A percentile compares a stretch with the other conserved stretches of the same genome.
Conservation (phyloP, 2,329 filamentous ascomycete genomes). For the Talaromyces atroroseus region DNA sequence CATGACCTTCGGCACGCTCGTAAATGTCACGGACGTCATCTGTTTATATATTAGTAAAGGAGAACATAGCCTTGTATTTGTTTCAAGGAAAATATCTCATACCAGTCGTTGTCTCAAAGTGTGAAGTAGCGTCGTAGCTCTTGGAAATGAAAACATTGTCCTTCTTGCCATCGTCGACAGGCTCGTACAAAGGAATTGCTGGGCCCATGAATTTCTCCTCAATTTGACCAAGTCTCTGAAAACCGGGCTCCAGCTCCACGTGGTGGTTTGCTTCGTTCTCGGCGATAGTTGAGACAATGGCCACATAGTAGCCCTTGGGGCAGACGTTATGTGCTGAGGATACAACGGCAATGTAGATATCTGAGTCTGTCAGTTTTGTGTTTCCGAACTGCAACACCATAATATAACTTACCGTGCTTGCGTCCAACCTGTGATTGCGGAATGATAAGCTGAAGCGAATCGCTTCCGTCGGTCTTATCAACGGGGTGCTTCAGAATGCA, state of each 20-base stretch:
- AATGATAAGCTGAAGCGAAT: conserved; percentile 93
- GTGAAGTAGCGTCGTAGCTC: conserved; percentile 95
- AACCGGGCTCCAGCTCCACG: conserved; percentile 84
- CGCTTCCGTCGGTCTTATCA: conserved; percentile 78
- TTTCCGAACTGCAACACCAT: not conserved
- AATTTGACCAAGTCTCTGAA: conserved; percentile 85
- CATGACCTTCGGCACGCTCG: conserved; percentile 71
- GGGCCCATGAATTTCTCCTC: conserved; percentile 96
- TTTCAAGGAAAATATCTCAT: conserved; percentile 20
- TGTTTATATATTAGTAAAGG: conserved; percentile 19
- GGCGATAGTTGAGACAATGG: conserved; percentile 95
- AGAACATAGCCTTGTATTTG: not conserved
- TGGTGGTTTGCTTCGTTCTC: conserved; percentile 91
- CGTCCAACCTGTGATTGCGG: conserved; percentile 95
- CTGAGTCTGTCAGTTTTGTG: conserved; percentile 41
- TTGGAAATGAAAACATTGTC: conserved; percentile 97
- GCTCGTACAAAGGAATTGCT: conserved; percentile 91
- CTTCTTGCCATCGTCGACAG: conserved; percentile 70
- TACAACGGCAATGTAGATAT: conserved; percentile 95
- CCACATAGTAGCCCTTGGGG: conserved; percentile 98
- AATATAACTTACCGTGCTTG: conserved; percentile 71
- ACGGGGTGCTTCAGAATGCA: conserved; percentile 96
- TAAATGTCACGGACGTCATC: conserved; percentile 97
- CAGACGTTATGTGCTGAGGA: conserved; percentile 96
- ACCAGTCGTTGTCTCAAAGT: conserved; percentile 86